Evolutionary conservation across 2,329 filamentous ascomycete species (phyloP).

Genomic region (Cordyceps militaris): DNA sequence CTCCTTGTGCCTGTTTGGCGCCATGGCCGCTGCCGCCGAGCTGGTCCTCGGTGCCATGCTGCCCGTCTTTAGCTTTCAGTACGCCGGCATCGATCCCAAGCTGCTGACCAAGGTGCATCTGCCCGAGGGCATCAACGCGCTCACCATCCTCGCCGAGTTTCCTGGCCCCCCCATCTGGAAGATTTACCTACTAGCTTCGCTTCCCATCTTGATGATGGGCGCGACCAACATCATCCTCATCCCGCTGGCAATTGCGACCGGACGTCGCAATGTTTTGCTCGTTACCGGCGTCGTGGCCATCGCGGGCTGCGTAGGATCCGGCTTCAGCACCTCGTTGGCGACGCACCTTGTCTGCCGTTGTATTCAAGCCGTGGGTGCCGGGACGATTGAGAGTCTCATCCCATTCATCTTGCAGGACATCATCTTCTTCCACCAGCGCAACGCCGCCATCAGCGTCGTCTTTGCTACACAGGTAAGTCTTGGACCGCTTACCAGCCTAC

Average conservation of each 20-base stretch:
- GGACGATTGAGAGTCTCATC: conserved; percentile 29
- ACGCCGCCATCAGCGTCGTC: conserved; percentile 26
- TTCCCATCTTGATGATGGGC: conserved; percentile 31
- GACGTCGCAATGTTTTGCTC: conserved; percentile 30
- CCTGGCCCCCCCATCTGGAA: conserved; percentile 24
- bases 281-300: conserved; percentile 26
- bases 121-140: conserved; percentile 19
- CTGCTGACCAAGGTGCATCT: conserved; percentile 22
- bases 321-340: conserved; percentile 23
- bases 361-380: conserved; percentile 29
- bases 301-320: conserved; percentile 30
- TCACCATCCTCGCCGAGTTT: conserved; percentile 25
- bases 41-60: conserved; percentile 25
- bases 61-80: conserved; percentile 29
- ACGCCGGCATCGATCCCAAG: conserved; percentile 26
- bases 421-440: conserved; percentile 32
- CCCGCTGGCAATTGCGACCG: conserved; percentile 29
- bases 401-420: conserved; percentile 33
- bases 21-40: conserved; percentile 15
- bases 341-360: conserved; percentile 27
- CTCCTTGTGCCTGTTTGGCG: conserved; percentile 25
- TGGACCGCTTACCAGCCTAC: too few relatives aligned
- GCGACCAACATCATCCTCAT: conserved; percentile 30
- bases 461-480: conserved; percentile 21
- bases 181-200: conserved; percentile 26